These are phyloP conservation scores for Trypanosoma cruzi DNA, from an alignment of 208 protist species.

Conservation along the genomic window DNA sequence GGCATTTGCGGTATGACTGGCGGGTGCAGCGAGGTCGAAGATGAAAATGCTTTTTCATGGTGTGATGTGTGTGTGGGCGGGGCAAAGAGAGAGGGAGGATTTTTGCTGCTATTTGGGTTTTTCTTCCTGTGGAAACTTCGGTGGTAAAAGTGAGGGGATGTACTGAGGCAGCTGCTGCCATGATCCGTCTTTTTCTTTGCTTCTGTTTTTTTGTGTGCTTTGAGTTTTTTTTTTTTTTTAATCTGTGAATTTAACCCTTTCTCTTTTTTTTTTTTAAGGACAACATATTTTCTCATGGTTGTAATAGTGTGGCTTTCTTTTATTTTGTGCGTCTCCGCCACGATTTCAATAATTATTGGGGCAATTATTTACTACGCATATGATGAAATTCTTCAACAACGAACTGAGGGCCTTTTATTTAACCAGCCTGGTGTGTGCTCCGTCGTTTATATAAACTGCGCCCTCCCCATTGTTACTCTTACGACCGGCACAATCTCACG, in stretches of 20 bases:
- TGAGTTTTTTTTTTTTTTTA: conserved; percentile 5
- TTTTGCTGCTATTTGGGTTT: neutral
- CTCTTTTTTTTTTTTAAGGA: conserved; percentile 2
- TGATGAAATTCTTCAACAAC: neutral
- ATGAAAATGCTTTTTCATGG: conserved; percentile 1
- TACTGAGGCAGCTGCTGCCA: neutral
- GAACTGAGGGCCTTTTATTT: neutral
- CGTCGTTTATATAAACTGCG: conserved; percentile 14
- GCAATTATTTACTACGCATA: neutral
- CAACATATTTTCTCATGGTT: neutral
- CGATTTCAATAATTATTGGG: neutral
- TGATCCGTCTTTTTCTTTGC: neutral
- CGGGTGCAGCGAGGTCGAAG: conserved; percentile 54
- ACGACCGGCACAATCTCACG: neutral
- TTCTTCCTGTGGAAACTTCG: neutral
- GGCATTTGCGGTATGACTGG: conserved; percentile 79
- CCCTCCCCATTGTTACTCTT: conserved; percentile 3
- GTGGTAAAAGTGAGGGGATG: neutral
- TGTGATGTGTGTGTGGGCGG: no score
- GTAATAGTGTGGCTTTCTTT: conserved; percentile 2
- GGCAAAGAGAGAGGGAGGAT: neutral
- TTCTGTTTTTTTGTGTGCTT: neutral
- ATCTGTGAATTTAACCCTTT: neutral
- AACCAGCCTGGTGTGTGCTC: conserved; percentile 5
- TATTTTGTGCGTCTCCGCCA: neutral